Conservation (phyloP, 345 rosid genomes). For the Hibiscus tridactylites region DNA sequence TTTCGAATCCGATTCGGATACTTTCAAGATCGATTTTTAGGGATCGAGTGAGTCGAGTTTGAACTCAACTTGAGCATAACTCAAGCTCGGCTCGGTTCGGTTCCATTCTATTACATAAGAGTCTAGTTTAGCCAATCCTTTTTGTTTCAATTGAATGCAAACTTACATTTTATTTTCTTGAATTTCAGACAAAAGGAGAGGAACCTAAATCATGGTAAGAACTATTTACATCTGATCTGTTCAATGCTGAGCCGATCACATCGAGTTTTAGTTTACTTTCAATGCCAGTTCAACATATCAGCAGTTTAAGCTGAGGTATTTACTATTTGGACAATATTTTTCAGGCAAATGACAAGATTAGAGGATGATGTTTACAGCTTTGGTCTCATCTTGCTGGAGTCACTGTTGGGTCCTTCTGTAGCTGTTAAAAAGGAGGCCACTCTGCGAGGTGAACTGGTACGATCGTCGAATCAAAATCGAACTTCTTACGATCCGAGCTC, state of each 20-base stretch:
- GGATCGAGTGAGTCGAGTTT: no score
- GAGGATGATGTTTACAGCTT: conserved; percentile 90
- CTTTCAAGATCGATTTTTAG: background rate
- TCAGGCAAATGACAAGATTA: conserved; percentile 40
- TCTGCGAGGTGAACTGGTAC: conserved; percentile 80
- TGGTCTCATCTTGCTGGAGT: conserved; percentile 82
- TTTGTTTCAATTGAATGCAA: background rate
- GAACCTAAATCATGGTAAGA: conserved; percentile 45
- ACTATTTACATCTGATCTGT: background rate
- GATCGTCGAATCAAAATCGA: background rate
- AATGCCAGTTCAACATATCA: no score
- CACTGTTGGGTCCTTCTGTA: conserved; percentile 77
- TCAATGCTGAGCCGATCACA: background rate
- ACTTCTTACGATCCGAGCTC: no score
- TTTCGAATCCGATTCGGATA: background rate
- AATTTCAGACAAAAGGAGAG: conserved; percentile 57
- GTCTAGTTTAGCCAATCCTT: background rate
- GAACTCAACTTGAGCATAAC: no score
- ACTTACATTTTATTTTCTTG: conserved; percentile 1
- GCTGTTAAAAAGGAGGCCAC: conserved; percentile 68
- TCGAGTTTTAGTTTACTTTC: background rate
- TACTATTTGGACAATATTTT: no score
- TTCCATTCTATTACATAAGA: no score
- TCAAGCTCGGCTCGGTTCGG: no score
- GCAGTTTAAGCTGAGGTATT: no score